Conservation (phyloP, 371 early-diverging fungal genomes). For the Lichtheimia ornata region DNA sequence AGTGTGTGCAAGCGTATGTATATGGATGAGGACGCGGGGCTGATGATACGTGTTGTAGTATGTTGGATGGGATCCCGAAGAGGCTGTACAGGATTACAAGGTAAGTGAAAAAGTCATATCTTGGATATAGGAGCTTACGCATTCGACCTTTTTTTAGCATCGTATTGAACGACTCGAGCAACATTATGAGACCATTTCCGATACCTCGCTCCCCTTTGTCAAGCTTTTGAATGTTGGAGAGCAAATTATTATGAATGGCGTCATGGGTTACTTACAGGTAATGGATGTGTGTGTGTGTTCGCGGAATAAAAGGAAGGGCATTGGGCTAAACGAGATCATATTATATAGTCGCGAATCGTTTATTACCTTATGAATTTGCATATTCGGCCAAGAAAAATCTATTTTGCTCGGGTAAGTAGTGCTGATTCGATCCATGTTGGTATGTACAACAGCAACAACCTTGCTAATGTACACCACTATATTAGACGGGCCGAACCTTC, state of each 20-base stretch:
- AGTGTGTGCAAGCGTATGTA: constrained; percentile 8
- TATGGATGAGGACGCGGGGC: background rate
- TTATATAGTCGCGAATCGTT: constrained; percentile 86
- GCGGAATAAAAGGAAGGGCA: background rate
- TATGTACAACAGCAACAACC: background rate
- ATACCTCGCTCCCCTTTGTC: constrained; percentile 68
- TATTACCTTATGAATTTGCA: constrained; percentile 98
- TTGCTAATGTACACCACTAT: background rate
- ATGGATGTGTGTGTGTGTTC: background rate
- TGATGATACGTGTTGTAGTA: background rate
- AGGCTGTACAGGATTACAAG: constrained; percentile 86
- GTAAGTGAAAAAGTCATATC: constrained; percentile 22
- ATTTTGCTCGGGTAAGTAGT: constrained; percentile 78
- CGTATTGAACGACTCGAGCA: constrained; percentile 82
- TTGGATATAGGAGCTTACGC: background rate
- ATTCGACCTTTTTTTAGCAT: constrained; percentile 29
- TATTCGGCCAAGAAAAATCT: constrained; percentile 88
- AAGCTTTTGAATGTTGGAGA: constrained; percentile 92
- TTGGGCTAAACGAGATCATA: background rate
- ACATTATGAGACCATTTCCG: constrained; percentile 81
- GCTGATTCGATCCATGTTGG: background rate
- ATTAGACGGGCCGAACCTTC: constrained; percentile 50
- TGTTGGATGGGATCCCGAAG: constrained; percentile 56
- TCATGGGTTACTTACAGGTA: constrained; percentile 78
- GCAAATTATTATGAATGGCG: constrained; percentile 83